Evolutionary conservation across 1,284 basidiomycete species (phyloP), one percentile per base, ranked within the genome.

Genomic region (Melampsora occidentalis): DNA sequence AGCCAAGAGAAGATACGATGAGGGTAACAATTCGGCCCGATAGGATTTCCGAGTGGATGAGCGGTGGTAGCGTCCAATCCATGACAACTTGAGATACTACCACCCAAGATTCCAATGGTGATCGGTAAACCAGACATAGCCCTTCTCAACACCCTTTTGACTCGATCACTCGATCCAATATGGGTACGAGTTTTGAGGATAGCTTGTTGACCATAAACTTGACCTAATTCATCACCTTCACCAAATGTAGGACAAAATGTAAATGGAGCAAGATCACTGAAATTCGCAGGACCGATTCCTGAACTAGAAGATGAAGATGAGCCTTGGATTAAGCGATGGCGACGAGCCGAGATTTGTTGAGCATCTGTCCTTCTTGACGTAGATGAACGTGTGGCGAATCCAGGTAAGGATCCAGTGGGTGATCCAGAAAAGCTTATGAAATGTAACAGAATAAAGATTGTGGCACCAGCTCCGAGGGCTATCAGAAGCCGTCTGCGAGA

Each of bases 1-100:
- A 94, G 95, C 94, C 95, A 97, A 77, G 90, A 86, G 85, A 97
- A 97, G 85, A 97, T 91, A 57, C 88, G 88, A 51, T 91, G 89
- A 1, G 94, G 94, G 83, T 95, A 97, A 83, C 94, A 96, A 79
- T 85, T 86, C 0, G 91, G 87, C 0, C 93, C 89, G 75, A 97
- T 86, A 4, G 92, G 93, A 83, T 96, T 92, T 80, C 95, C 82
- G 4, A 82, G 73, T 22, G 82, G 82, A 76, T 82, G 82, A 5
- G 81, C 82, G 49, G 79, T 79, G 10, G 81, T 81, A 39, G 81
- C 91, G 16, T 94, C 94, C 1, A 94, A 90, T 46, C 95, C 94
- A 82, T 95, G 93, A 83, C 95, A 97, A 18, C 93, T 89, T 69
- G 93, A 93, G 39, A 97, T 92, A 90, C 81, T 10, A 76, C 94